These are phyloP conservation scores for Bifiguratus adelaidae DNA, from an alignment of 192 early-diverging fungal species.

Conservation along the genomic window DNA sequence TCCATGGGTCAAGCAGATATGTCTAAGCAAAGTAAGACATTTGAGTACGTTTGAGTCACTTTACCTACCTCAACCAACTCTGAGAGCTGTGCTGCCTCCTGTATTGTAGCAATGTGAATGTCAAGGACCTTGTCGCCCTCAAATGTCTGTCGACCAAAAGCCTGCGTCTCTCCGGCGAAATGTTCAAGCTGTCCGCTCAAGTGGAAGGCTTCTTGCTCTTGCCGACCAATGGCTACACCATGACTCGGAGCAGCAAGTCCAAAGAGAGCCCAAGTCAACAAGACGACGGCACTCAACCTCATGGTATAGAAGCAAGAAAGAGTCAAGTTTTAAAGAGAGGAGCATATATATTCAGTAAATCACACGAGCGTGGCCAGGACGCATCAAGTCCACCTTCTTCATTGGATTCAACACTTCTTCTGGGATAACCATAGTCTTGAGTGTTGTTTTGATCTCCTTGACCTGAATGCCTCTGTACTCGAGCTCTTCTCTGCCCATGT, in stretches of 20 bases:
- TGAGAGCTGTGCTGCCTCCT: neutral
- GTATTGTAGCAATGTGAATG: neutral
- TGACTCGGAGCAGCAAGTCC: too few species aligned
- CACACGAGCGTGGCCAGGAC: slow-evolving; percentile 19
- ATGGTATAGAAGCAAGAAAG: too few species aligned
- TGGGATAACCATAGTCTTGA: slow-evolving; percentile 24
- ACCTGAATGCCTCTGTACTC: slow-evolving; percentile 21
- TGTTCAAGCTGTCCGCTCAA: too few species aligned
- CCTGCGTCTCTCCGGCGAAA: too few species aligned
- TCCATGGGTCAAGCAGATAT: slow-evolving; percentile 21
- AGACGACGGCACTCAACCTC: too few species aligned
- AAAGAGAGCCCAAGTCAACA: too few species aligned
- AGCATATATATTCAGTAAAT: slow-evolving; percentile 1
- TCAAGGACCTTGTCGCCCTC: neutral
- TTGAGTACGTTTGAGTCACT: neutral
- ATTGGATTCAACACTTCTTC: slow-evolving; percentile 14
- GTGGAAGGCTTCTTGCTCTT: too few species aligned
- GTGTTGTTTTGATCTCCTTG: slow-evolving; percentile 27
- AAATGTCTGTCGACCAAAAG: too few species aligned
- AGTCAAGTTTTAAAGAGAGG: too few species aligned
- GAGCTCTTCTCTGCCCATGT: slow-evolving; percentile 18
- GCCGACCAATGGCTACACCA: too few species aligned
- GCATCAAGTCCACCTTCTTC: slow-evolving; percentile 12
- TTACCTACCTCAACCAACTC: neutral
- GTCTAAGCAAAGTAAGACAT: slow-evolving; percentile 6